Evolutionary conservation across 805 yeast genomes (phyloP).

Genomic region (Candida parachauliodes): DNA sequence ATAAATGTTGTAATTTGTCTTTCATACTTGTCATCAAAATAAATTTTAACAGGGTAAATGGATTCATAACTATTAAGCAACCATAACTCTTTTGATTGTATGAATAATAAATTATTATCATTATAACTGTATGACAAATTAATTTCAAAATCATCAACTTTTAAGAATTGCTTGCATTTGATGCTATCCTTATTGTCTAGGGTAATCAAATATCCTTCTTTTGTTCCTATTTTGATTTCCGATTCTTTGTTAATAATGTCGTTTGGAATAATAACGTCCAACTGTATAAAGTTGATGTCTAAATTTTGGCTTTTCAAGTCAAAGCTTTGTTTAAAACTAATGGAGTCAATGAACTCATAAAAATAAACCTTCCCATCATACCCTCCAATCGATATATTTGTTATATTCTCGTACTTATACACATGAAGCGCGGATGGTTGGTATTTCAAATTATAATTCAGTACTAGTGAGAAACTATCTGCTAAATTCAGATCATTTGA

Average conservation of each 20-base stretch:
- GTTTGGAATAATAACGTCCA: slow-evolving; percentile 17
- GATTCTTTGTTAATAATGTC: slow-evolving; percentile 11
- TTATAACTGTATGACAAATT: slow-evolving; percentile 2
- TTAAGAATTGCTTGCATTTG: slow-evolving; percentile 15
- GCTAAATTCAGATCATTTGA: neutral
- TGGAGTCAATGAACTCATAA: neutral
- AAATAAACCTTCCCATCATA: slow-evolving; percentile 16
- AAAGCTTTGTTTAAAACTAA: neutral
- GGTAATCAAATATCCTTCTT: slow-evolving; percentile 26
- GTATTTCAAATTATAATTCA: neutral
- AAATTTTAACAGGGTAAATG: slow-evolving; percentile 25
- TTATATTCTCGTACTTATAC: neutral
- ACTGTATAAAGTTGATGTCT: neutral
- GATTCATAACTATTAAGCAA: slow-evolving; percentile 26
- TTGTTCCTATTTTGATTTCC: slow-evolving; percentile 26
- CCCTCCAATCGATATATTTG: slow-evolving; percentile 14
- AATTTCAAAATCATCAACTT: slow-evolving; percentile 26
- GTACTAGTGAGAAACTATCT: neutral
- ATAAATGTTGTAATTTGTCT: slow-evolving; percentile 16
- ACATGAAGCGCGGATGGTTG: slow-evolving; percentile 15
- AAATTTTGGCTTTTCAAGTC: neutral
- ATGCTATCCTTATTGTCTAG: slow-evolving; percentile 12
- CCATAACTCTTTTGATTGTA: slow-evolving; percentile 29
- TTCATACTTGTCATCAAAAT: slow-evolving; percentile 35
- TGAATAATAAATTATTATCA: slow-evolving; percentile 20